phyloP scores from a whole-genome alignment of 139 green algal genomes.

The Nannochloris sp. region DNA sequence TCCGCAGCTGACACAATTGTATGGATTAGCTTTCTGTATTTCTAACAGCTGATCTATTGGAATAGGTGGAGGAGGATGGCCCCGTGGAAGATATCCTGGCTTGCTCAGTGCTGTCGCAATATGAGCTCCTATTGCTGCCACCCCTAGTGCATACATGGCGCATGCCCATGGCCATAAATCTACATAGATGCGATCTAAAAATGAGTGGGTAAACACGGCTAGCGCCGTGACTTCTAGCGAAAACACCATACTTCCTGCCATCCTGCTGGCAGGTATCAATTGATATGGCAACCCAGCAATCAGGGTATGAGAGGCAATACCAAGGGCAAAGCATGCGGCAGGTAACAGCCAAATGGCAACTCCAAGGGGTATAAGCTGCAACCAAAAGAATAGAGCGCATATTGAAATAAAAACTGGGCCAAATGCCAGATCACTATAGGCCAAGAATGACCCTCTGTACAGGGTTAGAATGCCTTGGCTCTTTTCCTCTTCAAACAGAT shows the following conservation, averaged over 20 bases:
- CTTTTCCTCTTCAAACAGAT: conserved; percentile 18
- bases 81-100: conserved; percentile 11
- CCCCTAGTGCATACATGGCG: not conserved
- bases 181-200: not conserved
- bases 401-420: conserved; percentile 8
- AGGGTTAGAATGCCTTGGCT: conserved; percentile 17
- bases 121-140: conserved; percentile 5
- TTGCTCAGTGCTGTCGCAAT: conserved; percentile 7
- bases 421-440: conserved; percentile 11
- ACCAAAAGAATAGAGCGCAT: conserved; percentile 2
- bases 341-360: conserved; percentile 16
- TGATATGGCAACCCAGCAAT: conserved; percentile 14
- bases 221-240: conserved; percentile 11
- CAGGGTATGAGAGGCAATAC: conserved; percentile 6
- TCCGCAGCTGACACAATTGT: conserved; percentile 31
- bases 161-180: not conserved
- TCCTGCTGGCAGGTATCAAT: conserved; percentile 18
- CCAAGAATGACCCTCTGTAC: conserved; percentile 17
- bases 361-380: conserved; percentile 13
- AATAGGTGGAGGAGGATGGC: conserved; percentile 6
- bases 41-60: conserved; percentile 7
- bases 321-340: not conserved
- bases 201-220: conserved; percentile 3
- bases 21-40: conserved; percentile 14
- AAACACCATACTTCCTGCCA: conserved; percentile 10